Base-by-base conservation (phyloP, 2,329 filamentous ascomycete species). In the Nemania sp. region DNA sequence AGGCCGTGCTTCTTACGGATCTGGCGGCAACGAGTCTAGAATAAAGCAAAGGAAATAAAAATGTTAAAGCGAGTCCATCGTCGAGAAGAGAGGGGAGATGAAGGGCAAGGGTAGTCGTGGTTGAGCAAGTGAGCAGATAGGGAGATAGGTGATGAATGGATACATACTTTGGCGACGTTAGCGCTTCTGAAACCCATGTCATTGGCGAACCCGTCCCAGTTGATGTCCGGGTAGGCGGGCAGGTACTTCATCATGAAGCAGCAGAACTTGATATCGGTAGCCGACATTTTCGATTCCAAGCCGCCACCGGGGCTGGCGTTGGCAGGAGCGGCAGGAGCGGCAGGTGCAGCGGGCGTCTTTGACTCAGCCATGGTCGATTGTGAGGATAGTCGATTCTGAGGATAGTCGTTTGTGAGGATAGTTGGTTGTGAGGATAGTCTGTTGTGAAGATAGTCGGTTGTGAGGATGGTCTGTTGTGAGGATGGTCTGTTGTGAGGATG, bases 191-290 rank as follows among this genome's bases (percentile, higher is more conserved):
- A 55, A 0, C 59, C 63, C 62, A 73, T 62, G 6, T 73, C 70
- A 1, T 55, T n/a, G 18, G 72, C 56, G 24, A 75, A 67, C 0
- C 27, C 15, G 0, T 70, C 58, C 74, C 74, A 76, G 54, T 74
- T 47, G 10, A 75, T 43, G 0, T 73, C 63, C 0, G 72, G 1
- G 18, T 13, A n/a, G 26, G 51, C 58, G 6, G 74, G 73, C 7
- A 76, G 66, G n/a, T 70, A 65, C 62, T 72, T 74, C 63, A 72
- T 61, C 10, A 75, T 32, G 2, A 49, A 24, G 0, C 62, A 7
- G 38, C 70, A 68, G 54, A 74, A 73, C 64, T 73, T 74, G 41
- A 49, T n/a, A 2, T 74, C 73, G n/a, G 24, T 52, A 4, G 52
- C 22, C 10, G 58, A 66, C 32, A 67, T 7, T n/a, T 57, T 58